Evolutionary conservation across 177 flowering plant species (phyloP).

Genomic region (Vitis hybrid): DNA sequence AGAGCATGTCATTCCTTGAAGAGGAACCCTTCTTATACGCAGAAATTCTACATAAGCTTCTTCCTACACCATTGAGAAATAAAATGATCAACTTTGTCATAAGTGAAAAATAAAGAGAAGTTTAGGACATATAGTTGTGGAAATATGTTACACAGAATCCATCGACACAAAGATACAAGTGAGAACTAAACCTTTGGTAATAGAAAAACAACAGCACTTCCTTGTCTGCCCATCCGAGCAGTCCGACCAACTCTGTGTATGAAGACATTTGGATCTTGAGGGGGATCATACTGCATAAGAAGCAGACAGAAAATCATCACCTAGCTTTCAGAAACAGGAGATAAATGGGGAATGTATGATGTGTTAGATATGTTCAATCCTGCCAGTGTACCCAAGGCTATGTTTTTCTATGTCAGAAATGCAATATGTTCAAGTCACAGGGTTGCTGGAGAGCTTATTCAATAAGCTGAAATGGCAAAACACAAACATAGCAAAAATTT

Average conservation of each 20-base stretch:
- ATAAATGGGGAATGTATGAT: background rate
- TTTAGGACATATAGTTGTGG: background rate
- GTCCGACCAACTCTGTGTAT: conserved; percentile 95
- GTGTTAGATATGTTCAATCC: too few species aligned
- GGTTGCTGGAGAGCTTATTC: too few species aligned
- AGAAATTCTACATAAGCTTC: conserved; percentile 89
- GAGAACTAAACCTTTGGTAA: conserved; percentile 68
- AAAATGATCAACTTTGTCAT: background rate
- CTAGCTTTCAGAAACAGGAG: background rate
- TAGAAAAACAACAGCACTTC: conserved; percentile 75
- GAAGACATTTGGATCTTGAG: conserved; percentile 91
- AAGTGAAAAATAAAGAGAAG: background rate
- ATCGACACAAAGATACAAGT: background rate
- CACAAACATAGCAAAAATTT: too few species aligned
- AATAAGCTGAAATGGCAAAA: too few species aligned
- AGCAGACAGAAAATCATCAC: conserved; percentile 14
- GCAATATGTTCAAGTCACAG: too few species aligned
- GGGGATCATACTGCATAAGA: conserved; percentile 88
- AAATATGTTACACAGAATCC: background rate
- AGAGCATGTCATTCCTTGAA: conserved; percentile 59
- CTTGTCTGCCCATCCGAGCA: conserved; percentile 89
- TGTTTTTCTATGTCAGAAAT: too few species aligned
- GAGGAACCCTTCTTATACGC: conserved; percentile 68
- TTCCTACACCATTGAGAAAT: conserved; percentile 48
- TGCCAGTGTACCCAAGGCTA: too few species aligned